These are phyloP conservation scores for Vitis hybrid DNA, from an alignment of 177 flowering plant genomes.

Conservation along the genomic window DNA sequence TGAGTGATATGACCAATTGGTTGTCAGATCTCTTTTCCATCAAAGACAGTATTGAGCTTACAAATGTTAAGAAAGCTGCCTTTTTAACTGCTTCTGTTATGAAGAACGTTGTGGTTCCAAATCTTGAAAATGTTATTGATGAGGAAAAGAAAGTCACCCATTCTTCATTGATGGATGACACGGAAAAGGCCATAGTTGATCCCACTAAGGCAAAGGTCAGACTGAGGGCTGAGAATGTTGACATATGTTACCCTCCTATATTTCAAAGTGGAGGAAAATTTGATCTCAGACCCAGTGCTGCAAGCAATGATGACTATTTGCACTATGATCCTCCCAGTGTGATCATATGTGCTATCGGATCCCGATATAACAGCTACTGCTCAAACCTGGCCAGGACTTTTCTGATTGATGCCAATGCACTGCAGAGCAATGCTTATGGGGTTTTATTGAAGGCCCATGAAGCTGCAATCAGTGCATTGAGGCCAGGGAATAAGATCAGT, in stretches of 20 bases:
- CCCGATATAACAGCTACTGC: slow-evolving; percentile 79
- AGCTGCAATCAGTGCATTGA: slow-evolving; percentile 61
- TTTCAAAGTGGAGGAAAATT: slow-evolving; percentile 88
- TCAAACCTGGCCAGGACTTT: slow-evolving; percentile 74
- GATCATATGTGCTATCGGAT: slow-evolving; percentile 77
- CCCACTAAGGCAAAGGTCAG: slow-evolving; percentile 58
- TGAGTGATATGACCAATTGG: slow-evolving; percentile 57
- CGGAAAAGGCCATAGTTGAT: slow-evolving; percentile 67
- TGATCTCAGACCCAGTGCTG: slow-evolving; percentile 78
- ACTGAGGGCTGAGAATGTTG: slow-evolving; percentile 74
- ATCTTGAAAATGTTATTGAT: slow-evolving; percentile 65
- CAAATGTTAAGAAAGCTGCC: slow-evolving; percentile 65
- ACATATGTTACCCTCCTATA: slow-evolving; percentile 89
- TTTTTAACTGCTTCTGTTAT: slow-evolving; percentile 54
- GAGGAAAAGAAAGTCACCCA: slow-evolving; percentile 79
- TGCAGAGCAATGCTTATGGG: slow-evolving; percentile 77
- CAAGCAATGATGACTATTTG: slow-evolving; percentile 68
- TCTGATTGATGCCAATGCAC: slow-evolving; percentile 60
- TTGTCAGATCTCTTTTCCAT: slow-evolving; percentile 72
- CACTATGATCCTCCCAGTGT: slow-evolving; percentile 76
- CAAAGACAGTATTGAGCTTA: slow-evolving; percentile 57
- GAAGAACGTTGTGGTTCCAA: slow-evolving; percentile 72
- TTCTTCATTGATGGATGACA: slow-evolving; percentile 66
- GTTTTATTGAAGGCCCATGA: slow-evolving; percentile 84
- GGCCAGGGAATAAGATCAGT: slow-evolving; percentile 58